Evolutionary conservation across 441 rosid species (phyloP).

Genomic region (Adansonia madagascariensis): DNA sequence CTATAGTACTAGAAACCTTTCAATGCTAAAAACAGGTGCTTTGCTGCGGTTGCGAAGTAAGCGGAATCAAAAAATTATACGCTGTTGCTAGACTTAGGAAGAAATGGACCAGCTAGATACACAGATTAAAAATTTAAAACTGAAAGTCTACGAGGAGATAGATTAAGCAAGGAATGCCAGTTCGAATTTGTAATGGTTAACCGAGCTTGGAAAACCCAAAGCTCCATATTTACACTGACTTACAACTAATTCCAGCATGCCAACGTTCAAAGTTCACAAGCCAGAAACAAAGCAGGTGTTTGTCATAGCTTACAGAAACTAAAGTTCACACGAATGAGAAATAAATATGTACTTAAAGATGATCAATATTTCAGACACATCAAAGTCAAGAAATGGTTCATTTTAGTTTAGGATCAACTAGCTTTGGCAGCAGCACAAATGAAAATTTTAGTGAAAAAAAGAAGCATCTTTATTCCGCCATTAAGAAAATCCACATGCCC

Average conservation of each 20-base stretch:
- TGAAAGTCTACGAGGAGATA: neutral
- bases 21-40: neutral
- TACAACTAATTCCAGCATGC: neutral
- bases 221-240: neutral
- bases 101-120: neutral
- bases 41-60: neutral
- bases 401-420: conserved; percentile 8
- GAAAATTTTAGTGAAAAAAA: neutral
- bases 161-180: neutral
- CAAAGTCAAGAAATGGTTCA: conserved; percentile 3
- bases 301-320: conserved; percentile 16
- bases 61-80: neutral
- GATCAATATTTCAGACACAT: neutral
- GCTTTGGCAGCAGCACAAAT: conserved; percentile 1
- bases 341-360: conserved; percentile 14
- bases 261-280: conserved; percentile 10
- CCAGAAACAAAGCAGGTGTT: neutral
- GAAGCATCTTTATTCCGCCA: conserved; percentile 4
- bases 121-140: neutral
- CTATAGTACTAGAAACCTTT: neutral
- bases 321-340: neutral
- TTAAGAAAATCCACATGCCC: neutral
- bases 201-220: conserved; percentile 6
- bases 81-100: neutral
- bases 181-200: neutral